These are phyloP conservation scores for Nemania sp. DNA, from an alignment of 2,329 filamentous ascomycete species.

Conservation along the genomic window DNA sequence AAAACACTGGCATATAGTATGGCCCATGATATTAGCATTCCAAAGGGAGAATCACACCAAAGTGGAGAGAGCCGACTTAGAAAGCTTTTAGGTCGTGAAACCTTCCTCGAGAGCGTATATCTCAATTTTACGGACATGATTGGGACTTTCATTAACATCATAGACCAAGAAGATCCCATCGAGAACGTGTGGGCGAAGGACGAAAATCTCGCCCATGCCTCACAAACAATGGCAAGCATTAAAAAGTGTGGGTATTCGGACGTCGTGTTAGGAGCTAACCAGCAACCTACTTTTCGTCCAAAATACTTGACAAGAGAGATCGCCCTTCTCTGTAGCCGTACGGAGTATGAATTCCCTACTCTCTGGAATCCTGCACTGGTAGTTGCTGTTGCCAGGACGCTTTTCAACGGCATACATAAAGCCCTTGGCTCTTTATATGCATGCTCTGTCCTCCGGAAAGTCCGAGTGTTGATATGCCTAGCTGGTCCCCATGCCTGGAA, in stretches of 20 bases:
- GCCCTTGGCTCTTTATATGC: slow-evolving; percentile 88
- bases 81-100: slow-evolving; percentile 74
- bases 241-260: slow-evolving; percentile 74
- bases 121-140: slow-evolving; percentile 81
- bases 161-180: slow-evolving; percentile 80
- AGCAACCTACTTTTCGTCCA: slow-evolving; percentile 87
- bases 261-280: slow-evolving; percentile 76
- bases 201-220: slow-evolving; percentile 69
- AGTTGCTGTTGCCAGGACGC: slow-evolving; percentile 77
- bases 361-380: slow-evolving; percentile 84
- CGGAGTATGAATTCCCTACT: slow-evolving; percentile 70
- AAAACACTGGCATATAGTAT: slow-evolving; percentile 87
- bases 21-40: slow-evolving; percentile 74
- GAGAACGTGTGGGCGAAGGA: slow-evolving; percentile 75
- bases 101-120: slow-evolving; percentile 72
- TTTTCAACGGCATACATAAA: slow-evolving; percentile 84
- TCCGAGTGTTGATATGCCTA: slow-evolving; percentile 83
- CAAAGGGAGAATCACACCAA: slow-evolving; percentile 56
- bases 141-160: slow-evolving; percentile 78
- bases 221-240: slow-evolving; percentile 75
- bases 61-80: slow-evolving; percentile 76
- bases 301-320: slow-evolving; percentile 82
- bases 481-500: slow-evolving; percentile 78
- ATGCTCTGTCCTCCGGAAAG: slow-evolving; percentile 86
- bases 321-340: slow-evolving; percentile 79